Evolutionary conservation across 129 eudicot genomes (phyloP).

Genomic region (Mikania micrantha): DNA sequence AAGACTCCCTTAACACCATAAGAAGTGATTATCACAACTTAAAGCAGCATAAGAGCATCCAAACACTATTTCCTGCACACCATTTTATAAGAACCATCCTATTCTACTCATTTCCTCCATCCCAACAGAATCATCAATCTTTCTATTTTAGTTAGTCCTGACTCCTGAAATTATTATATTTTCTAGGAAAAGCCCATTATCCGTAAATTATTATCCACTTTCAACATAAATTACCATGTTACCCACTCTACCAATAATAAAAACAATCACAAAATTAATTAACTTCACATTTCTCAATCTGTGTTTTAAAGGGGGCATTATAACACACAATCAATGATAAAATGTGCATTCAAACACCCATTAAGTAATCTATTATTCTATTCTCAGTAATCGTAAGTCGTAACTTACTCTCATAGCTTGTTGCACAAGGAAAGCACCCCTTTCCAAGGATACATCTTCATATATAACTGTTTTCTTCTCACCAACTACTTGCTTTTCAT

Average conservation of each 20-base stretch:
- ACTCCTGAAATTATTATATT: too few species aligned
- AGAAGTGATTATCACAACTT: background rate
- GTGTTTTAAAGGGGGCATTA: background rate
- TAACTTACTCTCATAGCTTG: conserved; percentile 93
- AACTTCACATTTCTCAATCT: background rate
- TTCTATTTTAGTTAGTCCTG: background rate
- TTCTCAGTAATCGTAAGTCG: too few species aligned
- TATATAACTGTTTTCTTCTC: conserved; percentile 73
- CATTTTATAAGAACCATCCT: background rate
- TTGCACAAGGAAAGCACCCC: conserved; percentile 93
- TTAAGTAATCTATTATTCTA: background rate
- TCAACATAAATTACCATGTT: background rate
- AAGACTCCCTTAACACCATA: background rate
- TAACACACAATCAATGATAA: background rate
- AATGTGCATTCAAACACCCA: background rate
- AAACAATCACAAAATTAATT: background rate
- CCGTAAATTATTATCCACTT: background rate
- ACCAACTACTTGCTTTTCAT: conserved; percentile 45
- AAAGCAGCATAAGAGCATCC: background rate
- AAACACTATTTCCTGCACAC: background rate
- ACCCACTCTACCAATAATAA: background rate
- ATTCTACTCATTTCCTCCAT: background rate
- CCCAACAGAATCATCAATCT: background rate
- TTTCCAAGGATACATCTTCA: conserved; percentile 89
- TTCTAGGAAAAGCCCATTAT: too few species aligned